Evolutionary conservation across 1,284 basidiomycete genomes (phyloP).

Genomic region (Pascua guehoae): DNA sequence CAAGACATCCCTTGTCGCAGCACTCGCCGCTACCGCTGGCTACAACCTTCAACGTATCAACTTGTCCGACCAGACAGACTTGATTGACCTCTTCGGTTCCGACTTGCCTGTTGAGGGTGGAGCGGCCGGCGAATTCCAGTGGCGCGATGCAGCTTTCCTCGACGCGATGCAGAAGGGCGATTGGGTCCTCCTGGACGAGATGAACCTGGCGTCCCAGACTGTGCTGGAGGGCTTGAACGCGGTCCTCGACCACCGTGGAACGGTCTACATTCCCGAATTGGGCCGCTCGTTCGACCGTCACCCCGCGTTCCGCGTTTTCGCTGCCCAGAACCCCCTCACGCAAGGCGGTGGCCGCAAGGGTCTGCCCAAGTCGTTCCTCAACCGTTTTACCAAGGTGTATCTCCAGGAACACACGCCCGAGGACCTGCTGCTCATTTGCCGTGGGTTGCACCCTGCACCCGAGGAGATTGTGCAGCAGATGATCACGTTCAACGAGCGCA

Average conservation of each 20-base stretch:
- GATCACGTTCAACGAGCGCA: conserved; percentile 75
- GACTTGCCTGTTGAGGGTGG: conserved; percentile 95
- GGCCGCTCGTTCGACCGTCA: conserved; percentile 85
- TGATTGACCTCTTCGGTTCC: conserved; percentile 93
- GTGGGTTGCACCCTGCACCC: conserved; percentile 66
- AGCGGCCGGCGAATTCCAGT: conserved; percentile 85
- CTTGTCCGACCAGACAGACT: conserved; percentile 95
- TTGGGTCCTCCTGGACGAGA: conserved; percentile 97
- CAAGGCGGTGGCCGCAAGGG: conserved; percentile 98
- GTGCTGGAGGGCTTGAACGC: conserved; percentile 97
- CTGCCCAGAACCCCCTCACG: conserved; percentile 93
- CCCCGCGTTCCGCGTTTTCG: conserved; percentile 91
- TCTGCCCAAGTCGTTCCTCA: conserved; percentile 93
- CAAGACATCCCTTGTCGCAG: conserved; percentile 90
- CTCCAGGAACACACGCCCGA: conserved; percentile 76
- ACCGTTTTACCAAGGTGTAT: conserved; percentile 97
- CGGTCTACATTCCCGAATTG: conserved; percentile 92
- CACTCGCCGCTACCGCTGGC: conserved; percentile 76
- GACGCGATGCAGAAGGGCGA: conserved; percentile 86
- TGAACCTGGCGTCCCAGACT: conserved; percentile 95
- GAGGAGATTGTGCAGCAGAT: conserved; percentile 64
- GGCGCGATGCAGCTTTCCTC: conserved; percentile 96
- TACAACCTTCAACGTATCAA: conserved; percentile 92
- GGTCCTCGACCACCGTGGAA: conserved; percentile 91
- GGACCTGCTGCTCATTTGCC: conserved; percentile 79